These are phyloP conservation scores for Fusarium miscanthi DNA, from an alignment of 2,329 filamentous ascomycete genomes.

Conservation along the genomic window DNA sequence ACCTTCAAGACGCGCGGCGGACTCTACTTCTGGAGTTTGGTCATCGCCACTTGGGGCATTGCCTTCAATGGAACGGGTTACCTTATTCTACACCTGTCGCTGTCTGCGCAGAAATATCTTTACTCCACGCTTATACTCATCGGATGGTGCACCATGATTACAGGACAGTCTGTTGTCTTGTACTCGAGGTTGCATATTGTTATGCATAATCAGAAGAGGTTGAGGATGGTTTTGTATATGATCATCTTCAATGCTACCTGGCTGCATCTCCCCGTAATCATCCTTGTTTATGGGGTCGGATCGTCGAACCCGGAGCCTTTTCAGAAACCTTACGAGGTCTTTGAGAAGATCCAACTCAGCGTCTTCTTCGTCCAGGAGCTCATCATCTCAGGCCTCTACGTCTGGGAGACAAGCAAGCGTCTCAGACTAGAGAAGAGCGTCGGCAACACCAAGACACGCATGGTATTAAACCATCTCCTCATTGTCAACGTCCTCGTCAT, in stretches of 20 bases:
- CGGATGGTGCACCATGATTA: conserved; percentile 63
- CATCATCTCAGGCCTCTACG: conserved; percentile 64
- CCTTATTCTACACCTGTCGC: conserved; percentile 53
- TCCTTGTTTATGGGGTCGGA: conserved; percentile 66
- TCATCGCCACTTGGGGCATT: conserved; percentile 49
- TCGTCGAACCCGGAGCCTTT: conserved; percentile 42
- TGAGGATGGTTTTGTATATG: conserved; percentile 65
- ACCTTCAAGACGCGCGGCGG: conserved; percentile 49
- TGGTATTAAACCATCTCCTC: conserved; percentile 52
- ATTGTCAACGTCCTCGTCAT: conserved; percentile 57
- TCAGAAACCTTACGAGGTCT: conserved; percentile 52
- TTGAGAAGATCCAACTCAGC: conserved; percentile 66
- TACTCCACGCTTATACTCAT: conserved; percentile 46
- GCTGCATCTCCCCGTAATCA: conserved; percentile 64
- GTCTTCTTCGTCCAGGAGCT: conserved; percentile 67
- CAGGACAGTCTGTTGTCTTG: conserved; percentile 69
- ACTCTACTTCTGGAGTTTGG: conserved; percentile 54
- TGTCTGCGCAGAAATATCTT: conserved; percentile 18
- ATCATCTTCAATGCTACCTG: conserved; percentile 66
- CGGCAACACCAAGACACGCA: conserved; percentile 22
- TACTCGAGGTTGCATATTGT: conserved; percentile 72
- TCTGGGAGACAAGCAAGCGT: conserved; percentile 62
- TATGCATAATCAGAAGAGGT: conserved; percentile 59
- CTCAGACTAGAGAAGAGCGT: conserved; percentile 55
- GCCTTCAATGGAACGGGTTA: conserved; percentile 56